Conservation (phyloP, 306 rosid genomes). For the Coriaria nepalensis region DNA sequence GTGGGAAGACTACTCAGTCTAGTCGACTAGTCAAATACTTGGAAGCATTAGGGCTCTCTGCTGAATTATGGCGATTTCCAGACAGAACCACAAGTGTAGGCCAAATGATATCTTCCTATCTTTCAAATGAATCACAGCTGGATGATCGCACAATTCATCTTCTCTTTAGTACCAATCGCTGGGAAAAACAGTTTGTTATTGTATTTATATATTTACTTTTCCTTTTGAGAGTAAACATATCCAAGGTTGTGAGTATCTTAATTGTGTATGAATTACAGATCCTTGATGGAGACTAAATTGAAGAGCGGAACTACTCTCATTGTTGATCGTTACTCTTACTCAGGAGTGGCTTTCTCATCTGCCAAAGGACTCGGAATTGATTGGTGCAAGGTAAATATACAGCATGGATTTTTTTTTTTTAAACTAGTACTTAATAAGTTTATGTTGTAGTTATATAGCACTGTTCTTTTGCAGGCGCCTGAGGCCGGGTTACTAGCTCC, state of each 20-base stretch:
- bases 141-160: conserved; percentile 83
- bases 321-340: conserved; percentile 90
- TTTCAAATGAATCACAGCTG: conserved; percentile 60
- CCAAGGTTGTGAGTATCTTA: background rate
- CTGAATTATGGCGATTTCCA: conserved; percentile 80
- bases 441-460: conserved; percentile 2
- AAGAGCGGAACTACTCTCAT: conserved; percentile 75
- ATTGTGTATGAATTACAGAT: conserved; percentile 29
- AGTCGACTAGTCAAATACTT: conserved; percentile 44
- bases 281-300: conserved; percentile 72
- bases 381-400: conserved; percentile 75
- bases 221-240: background rate
- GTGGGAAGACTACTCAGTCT: conserved; percentile 76
- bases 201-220: background rate
- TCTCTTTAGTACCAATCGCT: conserved; percentile 92
- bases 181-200: conserved; percentile 76
- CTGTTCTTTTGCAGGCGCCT: conserved; percentile 51
- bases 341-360: conserved; percentile 93
- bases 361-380: conserved; percentile 77
- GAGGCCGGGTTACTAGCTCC: conserved; percentile 81
- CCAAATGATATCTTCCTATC: conserved; percentile 85
- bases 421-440: background rate
- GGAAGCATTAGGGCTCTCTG: conserved; percentile 51
- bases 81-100: conserved; percentile 78
- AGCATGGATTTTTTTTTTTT: background rate